Percentiles rank a stretch among this genome's conserved stretches.
Conservation (phyloP, 768 basidiomycete genomes). For the Serendipita vermifera region DNA sequence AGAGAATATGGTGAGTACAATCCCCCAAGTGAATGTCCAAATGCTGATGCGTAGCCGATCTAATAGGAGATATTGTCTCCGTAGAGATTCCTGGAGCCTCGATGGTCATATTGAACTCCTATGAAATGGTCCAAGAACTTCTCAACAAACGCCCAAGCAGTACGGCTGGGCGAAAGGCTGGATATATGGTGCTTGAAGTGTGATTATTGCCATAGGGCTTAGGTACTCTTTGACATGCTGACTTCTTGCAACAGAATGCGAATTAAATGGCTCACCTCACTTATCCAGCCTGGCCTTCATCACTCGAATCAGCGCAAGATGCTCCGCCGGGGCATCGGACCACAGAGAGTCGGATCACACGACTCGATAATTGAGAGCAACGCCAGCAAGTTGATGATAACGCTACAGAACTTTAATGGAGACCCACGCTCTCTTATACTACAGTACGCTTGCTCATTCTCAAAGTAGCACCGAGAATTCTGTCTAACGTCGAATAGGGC, state of each 20-base stretch:
- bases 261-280: background rate
- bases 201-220: background rate
- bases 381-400: no score
- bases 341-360: background rate
- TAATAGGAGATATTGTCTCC: background rate
- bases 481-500: background rate
- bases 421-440: background rate
- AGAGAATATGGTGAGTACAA: background rate
- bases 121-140: background rate
- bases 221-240: no score
- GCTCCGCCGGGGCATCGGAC: background rate
- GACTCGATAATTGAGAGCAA: background rate
- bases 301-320: conserved; percentile 2
- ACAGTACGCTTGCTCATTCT: no score
- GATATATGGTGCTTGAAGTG: background rate
- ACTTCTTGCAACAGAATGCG: background rate
- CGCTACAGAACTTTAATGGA: background rate
- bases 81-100: background rate
- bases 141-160: background rate
- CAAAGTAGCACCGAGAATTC: no score
- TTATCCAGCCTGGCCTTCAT: background rate
- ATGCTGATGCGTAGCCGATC: no score
- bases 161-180: background rate
- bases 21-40: no score
- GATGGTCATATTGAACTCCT: background rate